Base-by-base conservation (phyloP, 116 monocot species). In the Zostera marina region DNA sequence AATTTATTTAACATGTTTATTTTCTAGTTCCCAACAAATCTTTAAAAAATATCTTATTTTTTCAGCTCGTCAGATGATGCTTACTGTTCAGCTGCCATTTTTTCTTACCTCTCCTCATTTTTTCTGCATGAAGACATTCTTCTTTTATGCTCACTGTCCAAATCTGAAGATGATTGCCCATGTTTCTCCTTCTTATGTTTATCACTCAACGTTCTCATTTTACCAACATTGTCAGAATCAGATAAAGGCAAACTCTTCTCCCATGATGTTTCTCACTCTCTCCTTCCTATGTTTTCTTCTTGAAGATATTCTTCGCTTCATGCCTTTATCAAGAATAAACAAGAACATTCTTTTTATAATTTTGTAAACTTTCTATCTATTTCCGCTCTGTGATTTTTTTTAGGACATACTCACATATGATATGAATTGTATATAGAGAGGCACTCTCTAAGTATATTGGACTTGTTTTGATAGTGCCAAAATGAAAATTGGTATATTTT, bases 351-450 rank as follows among this genome's bases (percentile, higher is more conserved):
- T n/a, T n/a, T n/a, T n/a, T n/a, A n/a, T n/a, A n/a, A n/a, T n/a
- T n/a, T n/a, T n/a, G n/a, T n/a, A n/a, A n/a, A n/a, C n/a, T n/a
- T n/a, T n/a, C n/a, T n/a, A n/a, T n/a, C n/a, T n/a, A n/a, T n/a
- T n/a, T n/a, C n/a, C n/a, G 11, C 21, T 9, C 17, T 58, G 25
- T 20, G n/a, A 44, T 25, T 59, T 44, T 46, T 7, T 69, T 16
- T 54, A 94, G 94, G 94, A 88, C 57, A 43, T 88, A 73, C 60
- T 88, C 46, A 54, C 62, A 14, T 70, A 81, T 74, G 88, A 84
- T 26, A 52, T 80, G 52, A 79, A 71, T 51, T 88, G 84, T 45
- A 59, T 84, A 51, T 79, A 79, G 59, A 71, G n/a, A n/a, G n/a
- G n/a, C n/a, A n/a, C 47, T 46, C 66, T 94, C 13, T 60, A 77